Evolutionary conservation across 345 rosid species (phyloP), one percentile per base, ranked within the genome.

Genomic region (Ceriops decandra): DNA sequence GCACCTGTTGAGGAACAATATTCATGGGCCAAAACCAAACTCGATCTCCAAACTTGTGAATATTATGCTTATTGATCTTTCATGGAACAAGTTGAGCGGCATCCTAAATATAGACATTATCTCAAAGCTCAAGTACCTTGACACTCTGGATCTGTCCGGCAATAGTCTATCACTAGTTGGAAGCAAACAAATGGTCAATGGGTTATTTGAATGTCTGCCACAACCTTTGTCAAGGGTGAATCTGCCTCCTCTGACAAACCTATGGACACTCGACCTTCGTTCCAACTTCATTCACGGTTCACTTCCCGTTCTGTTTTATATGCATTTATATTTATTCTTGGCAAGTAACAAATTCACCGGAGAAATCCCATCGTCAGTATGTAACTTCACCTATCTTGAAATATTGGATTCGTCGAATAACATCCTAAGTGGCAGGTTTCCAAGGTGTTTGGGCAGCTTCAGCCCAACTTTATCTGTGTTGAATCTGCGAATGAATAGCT

Each of bases 341-440:
- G 46, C 74, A 5, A 46, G 59, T 38, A 75, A 75, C 52, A 60
- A 13, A 4, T 42, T 77, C 1, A n/a, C 24, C 1, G 78, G 86
- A 52, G 60, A 60, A 61, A 54, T 75, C 16, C 58, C 82, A 4
- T 52, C 60, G 1, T 11, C 5, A 6, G 30, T 76, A 1, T 85
- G 84, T 71, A 62, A 60, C 27, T 11, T 28, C 2, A 70, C 28
- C 24, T 0, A 5, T 6, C 60, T 63, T 15, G 0, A 9, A 2
- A 15, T 74, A 38, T 49, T 75, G 1, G 65, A 75, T 33, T 27
- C 78, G 47, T 72, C 84, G 7, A 38, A 72, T n/a, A 77, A 69
- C 33, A 75, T 30, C 27, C 62, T 81, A 26, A 65, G 26, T 15
- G 80, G 84, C 1, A 38, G 6, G 9, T 52, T 78, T 52, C 82